Percentiles rank a stretch among this genome's conserved stretches.
Conservation (phyloP, 805 yeast species). For the Ogataea henricii region DNA sequence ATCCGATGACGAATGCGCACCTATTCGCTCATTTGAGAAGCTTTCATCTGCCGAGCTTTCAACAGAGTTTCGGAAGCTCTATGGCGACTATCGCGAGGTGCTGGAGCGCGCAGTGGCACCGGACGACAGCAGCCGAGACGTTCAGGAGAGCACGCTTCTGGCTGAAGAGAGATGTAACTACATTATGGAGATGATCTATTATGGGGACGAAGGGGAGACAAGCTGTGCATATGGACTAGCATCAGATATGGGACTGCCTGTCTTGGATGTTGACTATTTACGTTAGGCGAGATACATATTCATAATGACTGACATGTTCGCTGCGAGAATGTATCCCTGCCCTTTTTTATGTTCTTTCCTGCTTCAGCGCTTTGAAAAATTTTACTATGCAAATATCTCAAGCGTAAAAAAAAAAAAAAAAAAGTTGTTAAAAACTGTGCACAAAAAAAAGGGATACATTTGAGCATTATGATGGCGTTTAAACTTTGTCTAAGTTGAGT, state of each 20-base stretch:
- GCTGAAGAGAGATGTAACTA: not conserved
- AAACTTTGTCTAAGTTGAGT: not conserved
- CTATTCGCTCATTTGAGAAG: not conserved
- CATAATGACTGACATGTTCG: not conserved
- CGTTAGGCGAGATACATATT: not conserved
- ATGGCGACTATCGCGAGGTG: conserved; percentile 12
- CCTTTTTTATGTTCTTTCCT: not conserved
- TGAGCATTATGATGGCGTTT: not conserved
- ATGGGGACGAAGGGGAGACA: not conserved
- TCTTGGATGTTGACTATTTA: not conserved
- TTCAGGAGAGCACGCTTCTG: not conserved
- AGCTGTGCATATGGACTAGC: not conserved
- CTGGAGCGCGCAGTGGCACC: conserved; percentile 2
- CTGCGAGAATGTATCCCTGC: not conserved
- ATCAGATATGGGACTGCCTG: conserved; percentile 1
- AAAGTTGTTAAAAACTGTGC: no score
- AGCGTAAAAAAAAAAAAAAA: no score
- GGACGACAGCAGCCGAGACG: not conserved
- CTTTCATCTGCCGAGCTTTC: conserved; percentile 10
- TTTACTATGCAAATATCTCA: no score
- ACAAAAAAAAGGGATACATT: not conserved
- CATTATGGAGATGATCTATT: conserved; percentile 5
- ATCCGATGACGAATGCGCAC: not conserved
- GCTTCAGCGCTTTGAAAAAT: conserved; percentile 2
- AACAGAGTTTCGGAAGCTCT: conserved; percentile 11